Base-by-base conservation (phyloP, 306 rosid species). In the Vigna reflexopilosa region DNA sequence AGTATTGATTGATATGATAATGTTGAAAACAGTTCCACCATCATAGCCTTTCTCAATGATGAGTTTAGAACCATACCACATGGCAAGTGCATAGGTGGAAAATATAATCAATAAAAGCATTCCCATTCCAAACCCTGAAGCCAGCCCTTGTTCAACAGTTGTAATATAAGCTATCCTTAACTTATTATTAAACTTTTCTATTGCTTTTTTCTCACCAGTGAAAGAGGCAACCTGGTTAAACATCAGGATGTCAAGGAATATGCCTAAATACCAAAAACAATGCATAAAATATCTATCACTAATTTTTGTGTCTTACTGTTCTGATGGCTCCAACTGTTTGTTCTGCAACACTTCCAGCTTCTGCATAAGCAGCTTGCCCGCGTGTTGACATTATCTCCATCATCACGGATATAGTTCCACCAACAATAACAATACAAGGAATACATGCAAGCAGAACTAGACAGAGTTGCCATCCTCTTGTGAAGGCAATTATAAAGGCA, bases 311-410 rank as follows among this genome's bases (percentile, higher is more conserved):
- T 17, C 90, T 88, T 88, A 90, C 98, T n/a, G 98, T 92, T 87
- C 96, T 85, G 42, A 95, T 95, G 49, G 92, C 81, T 81, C 93
- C 93, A 19, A 92, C 88, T 0, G 95, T 89, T 84, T 95, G 98
- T 54, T 95, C 97, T 1, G 88, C 98, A 6, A 91, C 84, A 61
- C 76, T 87, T 67, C 98, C 92, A 10, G 98, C 97, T 83, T 95
- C 97, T 6, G 97, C 92, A 73, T 95, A 95, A 75, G 98, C 98
- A 45, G 67, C n/a, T 70, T 95, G 98, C 2, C 93, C 97, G 0
- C 97, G 89, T 34, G 87, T 85, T 0, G 98, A 77, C 96, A 95
- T 87, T 84, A 80, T 92, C 5, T 92, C 20, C 76, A 90, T 72
- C 50, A 82, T 1, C 0, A 42, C 32, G 2, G 96, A 67, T 70